Percentiles rank a stretch among this genome's conserved stretches.
Evolutionary conservation across 1,284 basidiomycete genomes (phyloP).

Genomic region (Microbotryum scabiosae): DNA sequence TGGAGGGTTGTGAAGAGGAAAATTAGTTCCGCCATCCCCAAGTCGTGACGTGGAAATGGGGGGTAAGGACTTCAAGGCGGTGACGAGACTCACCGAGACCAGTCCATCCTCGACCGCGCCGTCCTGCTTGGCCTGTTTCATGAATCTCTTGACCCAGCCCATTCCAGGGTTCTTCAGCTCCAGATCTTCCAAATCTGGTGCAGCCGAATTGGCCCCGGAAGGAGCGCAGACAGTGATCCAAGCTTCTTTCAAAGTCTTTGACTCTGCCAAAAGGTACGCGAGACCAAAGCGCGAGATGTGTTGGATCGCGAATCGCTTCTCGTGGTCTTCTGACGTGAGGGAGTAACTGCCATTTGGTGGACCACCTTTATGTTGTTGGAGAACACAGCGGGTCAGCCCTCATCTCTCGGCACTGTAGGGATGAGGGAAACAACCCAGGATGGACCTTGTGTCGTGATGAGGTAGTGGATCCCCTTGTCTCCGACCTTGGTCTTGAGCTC

Average conservation of each 20-base stretch:
- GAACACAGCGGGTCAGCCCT: neutral
- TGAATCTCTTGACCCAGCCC: constrained; percentile 6
- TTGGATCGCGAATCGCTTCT: constrained; percentile 39
- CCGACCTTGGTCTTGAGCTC: constrained; percentile 30
- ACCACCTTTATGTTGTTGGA: constrained; percentile 7
- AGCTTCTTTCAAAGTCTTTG: constrained; percentile 35
- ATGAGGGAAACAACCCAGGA: neutral
- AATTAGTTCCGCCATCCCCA: no score
- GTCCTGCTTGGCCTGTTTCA: constrained; percentile 15
- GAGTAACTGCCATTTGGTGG: constrained; percentile 26
- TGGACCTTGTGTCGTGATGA: neutral
- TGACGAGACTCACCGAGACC: constrained; percentile 8
- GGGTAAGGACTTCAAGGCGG: neutral
- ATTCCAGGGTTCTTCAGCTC: constrained; percentile 14
- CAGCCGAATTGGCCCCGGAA: constrained; percentile 19
- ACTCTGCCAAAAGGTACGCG: constrained; percentile 36
- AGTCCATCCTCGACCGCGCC: constrained; percentile 20
- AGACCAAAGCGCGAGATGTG: constrained; percentile 39
- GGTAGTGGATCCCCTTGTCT: constrained; percentile 37
- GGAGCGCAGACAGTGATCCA: constrained; percentile 38
- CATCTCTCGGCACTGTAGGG: neutral
- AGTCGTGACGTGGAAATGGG: no score
- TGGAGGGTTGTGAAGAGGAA: neutral
- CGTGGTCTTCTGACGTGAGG: constrained; percentile 30
- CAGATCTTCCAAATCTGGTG: constrained; percentile 17